phyloP scores from a whole-genome alignment of 2,329 filamentous ascomycete genomes.

The Trichothecium roseum region DNA sequence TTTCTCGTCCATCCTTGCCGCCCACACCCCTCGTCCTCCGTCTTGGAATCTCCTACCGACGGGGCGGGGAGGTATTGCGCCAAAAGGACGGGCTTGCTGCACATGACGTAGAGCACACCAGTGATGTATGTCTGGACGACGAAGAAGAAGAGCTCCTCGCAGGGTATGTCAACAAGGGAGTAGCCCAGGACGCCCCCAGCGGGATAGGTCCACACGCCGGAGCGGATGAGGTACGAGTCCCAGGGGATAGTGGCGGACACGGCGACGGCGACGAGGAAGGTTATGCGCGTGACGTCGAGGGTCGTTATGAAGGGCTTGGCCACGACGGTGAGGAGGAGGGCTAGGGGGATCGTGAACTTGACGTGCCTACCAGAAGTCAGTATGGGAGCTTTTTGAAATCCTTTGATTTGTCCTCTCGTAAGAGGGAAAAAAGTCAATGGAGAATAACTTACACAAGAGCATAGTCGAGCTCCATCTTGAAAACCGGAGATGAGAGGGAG shows the following conservation, averaged over 20 bases:
- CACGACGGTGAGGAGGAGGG: constrained; percentile 5
- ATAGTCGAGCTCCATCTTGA: constrained; percentile 6
- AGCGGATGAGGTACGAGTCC: constrained; percentile 65
- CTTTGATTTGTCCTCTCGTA: too few relatives aligned
- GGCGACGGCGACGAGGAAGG: constrained; percentile 50
- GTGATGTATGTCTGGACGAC: constrained; percentile 68
- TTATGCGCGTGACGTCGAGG: constrained; percentile 52
- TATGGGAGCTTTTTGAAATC: too few relatives aligned
- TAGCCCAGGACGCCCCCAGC: constrained; percentile 51
- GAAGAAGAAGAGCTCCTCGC: constrained; percentile 70
- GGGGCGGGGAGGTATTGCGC: constrained; percentile 27
- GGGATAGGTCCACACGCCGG: constrained; percentile 62
- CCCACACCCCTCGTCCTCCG: constrained; percentile 13
- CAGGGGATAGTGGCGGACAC: constrained; percentile 62
- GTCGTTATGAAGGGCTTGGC: constrained; percentile 45
- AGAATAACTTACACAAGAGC: constrained; percentile 6
- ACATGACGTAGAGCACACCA: constrained; percentile 53
- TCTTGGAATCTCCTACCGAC: too few relatives aligned
- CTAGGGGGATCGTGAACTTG: constrained; percentile 7
- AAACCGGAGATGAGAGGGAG: not conserved
- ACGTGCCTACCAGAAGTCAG: constrained; percentile 5
- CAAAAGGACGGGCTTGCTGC: constrained; percentile 53
- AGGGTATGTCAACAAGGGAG: constrained; percentile 53
- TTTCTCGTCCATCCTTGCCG: not conserved
- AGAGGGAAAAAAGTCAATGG: too few relatives aligned